Percentiles rank a stretch among this genome's conserved stretches.
Conservation (phyloP, 495 filamentous ascomycete species). For the Neurospora hispaniola region DNA sequence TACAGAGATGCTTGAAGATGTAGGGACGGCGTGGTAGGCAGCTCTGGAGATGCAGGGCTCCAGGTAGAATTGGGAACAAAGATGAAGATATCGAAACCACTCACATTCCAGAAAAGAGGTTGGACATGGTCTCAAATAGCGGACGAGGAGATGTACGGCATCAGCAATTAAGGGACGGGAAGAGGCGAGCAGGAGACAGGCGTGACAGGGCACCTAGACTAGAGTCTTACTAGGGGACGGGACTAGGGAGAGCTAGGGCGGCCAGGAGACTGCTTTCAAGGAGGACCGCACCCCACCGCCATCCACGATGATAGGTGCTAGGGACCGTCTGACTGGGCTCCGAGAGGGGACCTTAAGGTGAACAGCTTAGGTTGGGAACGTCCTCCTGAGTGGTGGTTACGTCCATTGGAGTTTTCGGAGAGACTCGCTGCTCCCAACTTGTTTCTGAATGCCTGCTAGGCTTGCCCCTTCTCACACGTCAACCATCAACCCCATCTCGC, state of each 20-base stretch:
- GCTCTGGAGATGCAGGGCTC: background rate
- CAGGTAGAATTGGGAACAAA: background rate
- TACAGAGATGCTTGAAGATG: background rate
- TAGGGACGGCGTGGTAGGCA: background rate
- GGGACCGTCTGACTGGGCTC: background rate
- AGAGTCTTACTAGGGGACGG: background rate
- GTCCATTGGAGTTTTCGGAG: background rate
- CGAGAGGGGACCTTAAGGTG: background rate
- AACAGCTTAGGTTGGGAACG: background rate
- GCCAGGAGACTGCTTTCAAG: background rate
- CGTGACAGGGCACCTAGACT: background rate
- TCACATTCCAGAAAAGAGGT: conserved; percentile 73
- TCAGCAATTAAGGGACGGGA: background rate
- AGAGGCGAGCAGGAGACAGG: conserved; percentile 2
- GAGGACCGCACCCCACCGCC: background rate
- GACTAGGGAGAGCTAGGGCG: background rate
- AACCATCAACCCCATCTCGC: background rate
- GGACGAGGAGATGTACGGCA: background rate
- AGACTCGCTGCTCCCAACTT: background rate
- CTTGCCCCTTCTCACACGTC: background rate
- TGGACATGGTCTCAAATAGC: conserved; percentile 47
- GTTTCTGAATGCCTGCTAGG: background rate
- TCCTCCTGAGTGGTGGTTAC: background rate
- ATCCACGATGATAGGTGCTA: background rate
- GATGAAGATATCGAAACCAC: conserved; percentile 23